phyloP scores from a whole-genome alignment of 2,329 filamentous ascomycete species.

The Paraphaeosphaeria minitans region DNA sequence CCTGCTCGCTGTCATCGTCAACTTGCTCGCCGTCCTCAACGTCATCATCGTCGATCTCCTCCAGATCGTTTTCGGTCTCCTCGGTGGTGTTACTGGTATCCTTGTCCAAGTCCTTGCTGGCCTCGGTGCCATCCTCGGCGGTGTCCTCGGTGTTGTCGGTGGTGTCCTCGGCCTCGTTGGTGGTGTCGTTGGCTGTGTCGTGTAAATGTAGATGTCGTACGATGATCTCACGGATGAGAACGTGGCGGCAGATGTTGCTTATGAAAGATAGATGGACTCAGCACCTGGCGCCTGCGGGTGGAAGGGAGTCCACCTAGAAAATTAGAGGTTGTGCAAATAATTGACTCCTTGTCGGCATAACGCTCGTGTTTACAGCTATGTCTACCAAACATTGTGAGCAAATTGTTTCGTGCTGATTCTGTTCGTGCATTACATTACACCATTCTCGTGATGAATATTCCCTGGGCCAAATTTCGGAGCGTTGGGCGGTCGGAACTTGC shows the following conservation, averaged over 20 bases:
- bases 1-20: slow-evolving; percentile 7
- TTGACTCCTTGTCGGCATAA: not conserved
- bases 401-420: not conserved
- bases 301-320: not conserved
- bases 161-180: slow-evolving; percentile 3
- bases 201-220: slow-evolving; percentile 7
- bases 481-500: no score
- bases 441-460: not conserved
- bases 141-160: slow-evolving; percentile 5
- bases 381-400: not conserved
- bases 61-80: slow-evolving; percentile 9
- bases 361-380: not conserved
- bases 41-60: slow-evolving; percentile 4
- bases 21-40: slow-evolving; percentile 11
- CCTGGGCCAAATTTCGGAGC: no score
- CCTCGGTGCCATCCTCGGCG: not conserved
- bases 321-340: not conserved
- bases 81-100: slow-evolving; percentile 6
- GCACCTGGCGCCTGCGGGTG: not conserved
- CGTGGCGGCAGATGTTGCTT: not conserved
- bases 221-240: not conserved
- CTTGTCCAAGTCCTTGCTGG: slow-evolving; percentile 5
- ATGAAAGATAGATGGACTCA: not conserved
- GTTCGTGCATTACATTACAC: not conserved
- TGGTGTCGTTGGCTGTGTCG: slow-evolving; percentile 3